Base-by-base conservation (phyloP, 352 stramenopile species). In the Pythium aquatile region DNA sequence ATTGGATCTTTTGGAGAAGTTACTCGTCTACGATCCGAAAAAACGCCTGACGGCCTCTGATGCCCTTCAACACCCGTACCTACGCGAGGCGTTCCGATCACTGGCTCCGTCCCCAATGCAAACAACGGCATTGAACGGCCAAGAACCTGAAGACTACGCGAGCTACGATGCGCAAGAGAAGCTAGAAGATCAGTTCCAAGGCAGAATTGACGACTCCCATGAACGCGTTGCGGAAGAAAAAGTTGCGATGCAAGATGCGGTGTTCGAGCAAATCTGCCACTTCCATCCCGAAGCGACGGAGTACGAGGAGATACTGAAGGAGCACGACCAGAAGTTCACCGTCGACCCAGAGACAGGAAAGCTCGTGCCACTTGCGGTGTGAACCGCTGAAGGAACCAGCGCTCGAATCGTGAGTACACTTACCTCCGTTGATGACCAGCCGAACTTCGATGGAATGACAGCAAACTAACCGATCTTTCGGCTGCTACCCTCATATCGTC, bases 61-160 rank as follows among this genome's bases (percentile, higher is more conserved):
- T 68, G 94, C 97, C 2, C 74, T 99, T 46, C 83, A 91, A 10
- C 97, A 99, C 74, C 87, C 96, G 26, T 99, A 98, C 73, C 55
- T 93, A 9, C 73, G 76, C 9, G 81, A 92, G 32, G 81, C 83
- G 2, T 92, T 92, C 66, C 79, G 78, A 9, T 88, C 78, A 6
- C 35, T 62, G 1, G 28, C 62, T 24, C 39, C 39, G 3, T 47
- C 39, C 4, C 20, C 39, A 4, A 59, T 53, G 55, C 59, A 53
- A 16, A 39, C 58, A 9, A 16, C 60, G 9, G 48, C 74, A 0
- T 24, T 48, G 1, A 69, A 70, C 42, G 64, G 60, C 1, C 53
- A 48, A 8, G 57, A 39, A 9, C 53, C 37, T 24, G 68, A 66
- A 20, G 68, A 59, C 11, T 55, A 62, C 28, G 64, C 62, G 14